Base-by-base conservation (phyloP, 164 flowering plant genomes). In the Litsea cubeba region DNA sequence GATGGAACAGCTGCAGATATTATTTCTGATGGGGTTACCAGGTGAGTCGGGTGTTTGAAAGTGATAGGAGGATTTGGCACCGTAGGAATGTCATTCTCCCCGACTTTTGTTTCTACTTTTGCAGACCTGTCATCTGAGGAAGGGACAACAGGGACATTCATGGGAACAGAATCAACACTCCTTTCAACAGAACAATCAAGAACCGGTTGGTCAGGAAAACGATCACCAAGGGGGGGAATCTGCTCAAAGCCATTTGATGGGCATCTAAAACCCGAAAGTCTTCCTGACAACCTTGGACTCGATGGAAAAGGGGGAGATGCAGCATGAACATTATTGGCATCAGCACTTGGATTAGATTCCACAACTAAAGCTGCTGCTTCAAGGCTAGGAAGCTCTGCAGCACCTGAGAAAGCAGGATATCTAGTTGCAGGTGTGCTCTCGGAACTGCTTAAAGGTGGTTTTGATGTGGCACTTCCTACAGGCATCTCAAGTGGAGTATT, bases 21-120 rank as follows among this genome's bases (percentile, higher is more conserved):
- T 60, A 93, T 87, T 82, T 95, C 99, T 40, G 93, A 82, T 35
- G 99, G 98, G 62, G 99, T 95, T 67, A 95, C 82, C 62, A 95
- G 82, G 83, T 93, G 97, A 65, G 95, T 92, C 20, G 97, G 94
- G 76, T 88, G 94, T 77, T 85, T 90, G 82, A 89, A 90, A 79
- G 78, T 74, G 51, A 78, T 51, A 69, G 84, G 82, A 63, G 86
- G 79, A 84, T 72, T 85, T 17, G 78, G 71, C 26, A 75, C 80
- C 75, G 73, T 65, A 54, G 90, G 77, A 63, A 72, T 77, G 76
- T 89, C 90, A 71, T 84, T 90, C 50, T 80, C 86, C 63, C 78
- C 23, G 77, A 74, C 74, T 76, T 83, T 84, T 46, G 73, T 85
- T 73, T 83, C 88, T 78, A 74, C 84, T 76, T 76, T 86, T 76